phyloP scores from a whole-genome alignment of 2,329 filamentous ascomycete species.

The Cercospora nicotianae region DNA sequence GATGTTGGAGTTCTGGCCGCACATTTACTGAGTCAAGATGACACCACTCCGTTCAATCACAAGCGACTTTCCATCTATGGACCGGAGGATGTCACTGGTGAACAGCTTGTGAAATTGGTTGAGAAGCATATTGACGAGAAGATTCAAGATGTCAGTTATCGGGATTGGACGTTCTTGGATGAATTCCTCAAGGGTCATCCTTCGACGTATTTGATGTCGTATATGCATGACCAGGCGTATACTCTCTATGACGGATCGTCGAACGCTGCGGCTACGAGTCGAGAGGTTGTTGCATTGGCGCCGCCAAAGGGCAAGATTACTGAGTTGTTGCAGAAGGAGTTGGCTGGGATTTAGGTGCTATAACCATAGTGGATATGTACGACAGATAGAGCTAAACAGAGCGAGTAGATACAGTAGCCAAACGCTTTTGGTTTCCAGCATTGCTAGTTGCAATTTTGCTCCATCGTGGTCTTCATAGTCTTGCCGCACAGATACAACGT shows the following conservation, averaged over 20 bases:
- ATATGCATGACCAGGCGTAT: not conserved
- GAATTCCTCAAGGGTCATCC: not conserved
- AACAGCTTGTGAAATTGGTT: not conserved
- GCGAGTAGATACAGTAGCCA: not conserved
- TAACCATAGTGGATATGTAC: not conserved
- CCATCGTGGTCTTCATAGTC: not conserved
- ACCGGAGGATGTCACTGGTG: not conserved
- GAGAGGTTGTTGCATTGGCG: not conserved
- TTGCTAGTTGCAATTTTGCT: not conserved
- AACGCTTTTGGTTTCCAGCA: not conserved
- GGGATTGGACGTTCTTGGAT: not conserved
- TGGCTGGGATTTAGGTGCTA: not conserved
- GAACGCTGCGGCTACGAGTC: not conserved
- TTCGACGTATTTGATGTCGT: not conserved
- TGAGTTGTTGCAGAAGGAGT: not conserved
- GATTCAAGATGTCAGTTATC: not conserved
- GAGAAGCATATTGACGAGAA: not conserved
- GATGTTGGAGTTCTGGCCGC: not conserved
- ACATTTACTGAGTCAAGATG: not conserved
- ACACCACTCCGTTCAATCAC: not conserved
- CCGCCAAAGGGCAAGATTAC: not conserved
- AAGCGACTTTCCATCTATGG: not conserved
- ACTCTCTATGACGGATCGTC: not conserved
- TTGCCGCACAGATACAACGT: not conserved
- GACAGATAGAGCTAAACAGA: not conserved